Base-by-base conservation (phyloP, 129 eudicot genomes). In the Tanacetum coccineum region DNA sequence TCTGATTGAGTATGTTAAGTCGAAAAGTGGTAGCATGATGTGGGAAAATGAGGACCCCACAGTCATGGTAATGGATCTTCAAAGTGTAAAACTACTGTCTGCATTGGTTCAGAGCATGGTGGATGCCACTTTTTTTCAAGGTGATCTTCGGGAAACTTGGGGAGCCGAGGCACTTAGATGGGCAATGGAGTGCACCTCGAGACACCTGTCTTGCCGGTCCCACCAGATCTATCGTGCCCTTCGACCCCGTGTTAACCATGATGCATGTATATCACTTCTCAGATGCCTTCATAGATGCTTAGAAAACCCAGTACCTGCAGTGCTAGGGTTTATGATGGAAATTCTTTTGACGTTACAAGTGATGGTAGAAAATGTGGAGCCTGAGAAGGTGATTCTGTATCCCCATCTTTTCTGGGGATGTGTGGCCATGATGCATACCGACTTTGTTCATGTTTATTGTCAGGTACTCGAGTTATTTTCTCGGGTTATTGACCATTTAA, bases 401-500 rank as follows among this genome's bases (percentile, higher is more conserved):
- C 97, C 97, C 51, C 97, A 91, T 76, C 93, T 91, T 52, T 91
- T 91, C 76, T 91, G 97, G 97, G 97, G 97, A 4, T 91, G 97
- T 72, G 97, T 91, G 6, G 97, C 96, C 51, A 81, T 91, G 97
- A 91, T 91, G 97, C 97, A 91, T 76, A 87, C 96, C 1, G 97
- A 91, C 25, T 85, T 85, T 57, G 87, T 91, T 62, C 96, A 87
- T 30, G 97, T 91, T 13, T 91, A 87, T 78, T 85, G 97, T 68
- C 97, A 91, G 82, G 96, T 87, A 25, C 94, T 91, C 1, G 96
- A 87, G 82, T 90, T 91, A 26, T 85, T 91, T 73, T 72, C 87
- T 54, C 90, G 96, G 32, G 96, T 91, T 28, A 85, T 87, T 51
- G 94, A 83, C 64, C 90, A 82, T 63, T 77, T 91, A 39, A 78